Base-by-base conservation (phyloP, 2,329 filamentous ascomycete genomes). In the Apiospora saccharicola region DNA sequence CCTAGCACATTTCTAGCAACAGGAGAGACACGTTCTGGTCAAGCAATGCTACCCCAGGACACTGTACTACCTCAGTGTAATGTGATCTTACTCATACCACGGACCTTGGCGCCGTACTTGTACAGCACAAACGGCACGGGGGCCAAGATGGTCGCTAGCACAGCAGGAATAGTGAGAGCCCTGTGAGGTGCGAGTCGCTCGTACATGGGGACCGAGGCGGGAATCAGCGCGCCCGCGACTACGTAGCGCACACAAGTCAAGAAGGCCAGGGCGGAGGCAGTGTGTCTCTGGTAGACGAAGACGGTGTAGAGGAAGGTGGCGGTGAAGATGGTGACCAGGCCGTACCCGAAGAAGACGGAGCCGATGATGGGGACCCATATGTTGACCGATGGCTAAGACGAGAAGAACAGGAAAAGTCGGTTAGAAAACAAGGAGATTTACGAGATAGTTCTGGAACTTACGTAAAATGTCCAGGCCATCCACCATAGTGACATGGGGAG, bases 241-340 rank as follows among this genome's bases (percentile, higher is more conserved):
- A 80, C 76, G 71, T 86, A 86, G 3, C 85, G 80, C 1, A 81
- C 81, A 6, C 86, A 78, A 0, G 84, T 85, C 53, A 84, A 79
- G 67, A 84, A 80, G 0, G 83, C 81, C n/a, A 86, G 74, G 1
- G 81, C 85, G 37, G 79, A 81, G 4, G 84, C 84, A 10, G 85
- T 82, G 67, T 83, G 83, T 16, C 75, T 76, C 7, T 80, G 81
- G 74, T 85, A 86, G 22, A 78, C 81, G 75, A 85, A 83, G 76
- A 75, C 86, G 78, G 86, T 86, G 83, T 84, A 89, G 83, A 73
- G 87, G 82, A 77, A 87, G 30, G 79, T 78, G 4, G 81, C 81
- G 61, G 84, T 81, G 74, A 83, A 86, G 73, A 86, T 82, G 16
- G 81, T 80, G 46, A 84, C 81, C 72, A 85, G 80, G 34, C 80